A percentile compares a stretch with the other conserved stretches of the same genome.
Conservation (phyloP, 495 filamentous ascomycete species). For the Schizothecium vesticola region DNA sequence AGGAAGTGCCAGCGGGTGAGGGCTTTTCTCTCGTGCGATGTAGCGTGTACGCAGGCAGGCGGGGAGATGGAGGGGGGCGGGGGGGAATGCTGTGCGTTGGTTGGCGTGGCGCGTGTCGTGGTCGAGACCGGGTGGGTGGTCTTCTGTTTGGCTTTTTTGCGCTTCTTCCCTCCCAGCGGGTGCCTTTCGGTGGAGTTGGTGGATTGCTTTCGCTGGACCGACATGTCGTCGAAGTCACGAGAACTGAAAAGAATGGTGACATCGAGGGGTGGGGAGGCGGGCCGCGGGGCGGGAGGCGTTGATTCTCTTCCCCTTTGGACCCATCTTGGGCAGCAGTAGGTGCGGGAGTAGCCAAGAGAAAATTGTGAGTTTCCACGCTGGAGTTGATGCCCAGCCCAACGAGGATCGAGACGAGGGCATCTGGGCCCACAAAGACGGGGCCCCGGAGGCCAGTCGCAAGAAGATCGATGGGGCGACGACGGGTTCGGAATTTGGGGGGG, state of each 20-base stretch:
- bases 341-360: not conserved
- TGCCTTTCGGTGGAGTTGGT: not conserved
- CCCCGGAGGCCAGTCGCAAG: not conserved
- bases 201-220: not conserved
- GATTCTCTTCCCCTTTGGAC: not conserved
- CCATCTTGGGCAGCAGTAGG: not conserved
- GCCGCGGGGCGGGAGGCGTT: not conserved
- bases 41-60: not conserved
- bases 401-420: not conserved
- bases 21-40: not conserved
- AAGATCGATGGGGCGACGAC: not conserved
- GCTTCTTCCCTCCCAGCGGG: not conserved
- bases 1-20: not conserved
- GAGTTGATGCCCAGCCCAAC: conserved; percentile 1
- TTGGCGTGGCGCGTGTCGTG: not conserved
- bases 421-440: not conserved
- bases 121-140: not conserved
- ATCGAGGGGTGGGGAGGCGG: not conserved
- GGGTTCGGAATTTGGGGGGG: not conserved
- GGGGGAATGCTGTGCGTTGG: not conserved
- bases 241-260: not conserved
- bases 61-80: not conserved
- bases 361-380: not conserved
- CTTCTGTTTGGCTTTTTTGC: not conserved
- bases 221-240: not conserved